A percentile compares a stretch with the other conserved stretches of the same genome.
Conservation (phyloP, 2,329 filamentous ascomycete genomes). For the Pseudopithomyces chartarum region DNA sequence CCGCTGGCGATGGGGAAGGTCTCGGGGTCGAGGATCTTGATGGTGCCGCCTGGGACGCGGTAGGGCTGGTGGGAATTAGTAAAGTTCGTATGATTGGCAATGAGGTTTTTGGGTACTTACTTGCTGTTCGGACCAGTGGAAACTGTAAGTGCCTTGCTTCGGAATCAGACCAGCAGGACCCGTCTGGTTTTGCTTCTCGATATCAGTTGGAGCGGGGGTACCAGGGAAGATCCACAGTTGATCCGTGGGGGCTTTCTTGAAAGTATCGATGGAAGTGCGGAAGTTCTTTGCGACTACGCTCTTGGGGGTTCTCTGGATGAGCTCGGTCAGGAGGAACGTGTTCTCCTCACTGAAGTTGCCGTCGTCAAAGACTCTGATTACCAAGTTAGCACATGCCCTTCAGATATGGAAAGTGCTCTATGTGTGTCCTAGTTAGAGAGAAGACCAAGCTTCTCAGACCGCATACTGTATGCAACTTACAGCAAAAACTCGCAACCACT, state of each 20-base stretch:
- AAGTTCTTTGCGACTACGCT: conserved; percentile 51
- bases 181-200: conserved; percentile 52
- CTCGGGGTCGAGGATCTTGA: conserved; percentile 63
- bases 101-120: background rate
- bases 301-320: conserved; percentile 53
- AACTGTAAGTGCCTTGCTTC: conserved; percentile 41
- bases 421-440: too few species aligned
- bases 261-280: conserved; percentile 41
- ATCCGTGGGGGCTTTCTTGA: conserved; percentile 45
- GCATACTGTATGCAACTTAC: background rate
- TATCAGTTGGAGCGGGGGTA: conserved; percentile 43
- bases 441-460: too few species aligned
- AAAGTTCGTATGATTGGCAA: background rate
- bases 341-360: conserved; percentile 64
- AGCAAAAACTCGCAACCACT: conserved; percentile 61
- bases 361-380: conserved; percentile 57
- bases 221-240: conserved; percentile 52
- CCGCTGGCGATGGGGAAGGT: conserved; percentile 62
- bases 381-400: too few species aligned
- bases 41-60: conserved; percentile 59
- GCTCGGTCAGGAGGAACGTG: conserved; percentile 63
- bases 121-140: conserved; percentile 54
- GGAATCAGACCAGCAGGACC: conserved; percentile 42
- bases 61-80: conserved; percentile 41
- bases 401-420: too few species aligned